Evolutionary conservation across 495 filamentous ascomycete species (phyloP).

Genomic region (Trichoderma reesei): DNA sequence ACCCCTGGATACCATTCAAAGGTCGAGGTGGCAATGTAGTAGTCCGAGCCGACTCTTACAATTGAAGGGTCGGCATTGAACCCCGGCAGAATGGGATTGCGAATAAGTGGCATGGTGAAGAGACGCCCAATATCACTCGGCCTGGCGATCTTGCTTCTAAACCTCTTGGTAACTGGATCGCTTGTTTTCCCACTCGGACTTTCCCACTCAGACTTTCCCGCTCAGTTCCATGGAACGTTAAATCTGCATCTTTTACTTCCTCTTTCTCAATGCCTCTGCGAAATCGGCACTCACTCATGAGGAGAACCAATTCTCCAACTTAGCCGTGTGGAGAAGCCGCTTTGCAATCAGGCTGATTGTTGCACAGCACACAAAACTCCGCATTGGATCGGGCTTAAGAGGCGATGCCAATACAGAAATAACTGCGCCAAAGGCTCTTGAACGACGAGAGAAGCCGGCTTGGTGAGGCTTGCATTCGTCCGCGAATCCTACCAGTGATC

Average conservation of each 20-base stretch:
- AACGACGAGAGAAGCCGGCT: no score
- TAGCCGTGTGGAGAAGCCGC: neutral
- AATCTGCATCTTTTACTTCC: neutral
- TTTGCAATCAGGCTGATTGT: neutral
- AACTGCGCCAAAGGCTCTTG: no score
- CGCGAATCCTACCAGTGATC: no score
- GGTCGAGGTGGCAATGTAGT: conserved; percentile 54
- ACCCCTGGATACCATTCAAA: conserved; percentile 55
- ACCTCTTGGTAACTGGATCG: neutral
- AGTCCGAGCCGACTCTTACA: conserved; percentile 45
- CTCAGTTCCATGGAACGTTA: neutral
- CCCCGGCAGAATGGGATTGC: conserved; percentile 53
- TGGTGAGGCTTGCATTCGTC: no score
- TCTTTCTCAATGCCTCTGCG: neutral
- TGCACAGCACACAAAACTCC: no score
- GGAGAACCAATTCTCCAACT: neutral
- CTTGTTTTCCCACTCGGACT: neutral
- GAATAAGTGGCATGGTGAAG: conserved; percentile 31
- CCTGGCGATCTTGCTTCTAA: neutral
- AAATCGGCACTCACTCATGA: neutral
- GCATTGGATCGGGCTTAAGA: no score
- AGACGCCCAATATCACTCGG: neutral
- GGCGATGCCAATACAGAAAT: no score
- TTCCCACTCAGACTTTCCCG: neutral
- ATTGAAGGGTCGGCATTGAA: conserved; percentile 56